A percentile compares a stretch with the other conserved stretches of the same genome.
These are phyloP conservation scores for Lasiodiplodia citricola DNA, from an alignment of 2,329 filamentous ascomycete genomes.

Conservation along the genomic window DNA sequence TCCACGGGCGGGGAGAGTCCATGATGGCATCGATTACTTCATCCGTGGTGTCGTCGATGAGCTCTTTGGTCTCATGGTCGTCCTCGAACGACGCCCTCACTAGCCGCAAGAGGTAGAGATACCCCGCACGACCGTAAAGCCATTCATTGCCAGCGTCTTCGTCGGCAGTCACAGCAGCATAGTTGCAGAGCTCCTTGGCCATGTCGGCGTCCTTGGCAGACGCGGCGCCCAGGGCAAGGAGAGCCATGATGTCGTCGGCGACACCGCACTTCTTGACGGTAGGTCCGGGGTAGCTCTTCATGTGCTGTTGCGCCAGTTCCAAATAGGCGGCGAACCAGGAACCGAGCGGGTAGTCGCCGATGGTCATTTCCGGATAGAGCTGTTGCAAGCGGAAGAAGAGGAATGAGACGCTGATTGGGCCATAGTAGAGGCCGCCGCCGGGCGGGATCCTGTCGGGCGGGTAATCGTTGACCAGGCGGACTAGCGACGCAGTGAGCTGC, in stretches of 20 bases:
- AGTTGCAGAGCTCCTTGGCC: conserved; percentile 55
- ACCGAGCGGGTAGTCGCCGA: conserved; percentile 53
- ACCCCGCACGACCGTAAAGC: conserved; percentile 70
- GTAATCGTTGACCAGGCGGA: conserved; percentile 53
- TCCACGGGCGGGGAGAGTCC: conserved; percentile 62
- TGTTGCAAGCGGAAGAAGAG: conserved; percentile 57
- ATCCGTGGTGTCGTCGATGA: conserved; percentile 59
- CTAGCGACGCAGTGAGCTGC: conserved; percentile 56
- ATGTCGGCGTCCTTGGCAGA: conserved; percentile 57
- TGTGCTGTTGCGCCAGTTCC: conserved; percentile 55
- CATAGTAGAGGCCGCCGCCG: conserved; percentile 57
- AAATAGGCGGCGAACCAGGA: conserved; percentile 58
- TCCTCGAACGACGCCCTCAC: conserved; percentile 63
- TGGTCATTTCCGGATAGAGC: conserved; percentile 53
- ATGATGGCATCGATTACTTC: conserved; percentile 67
- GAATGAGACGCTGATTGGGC: conserved; percentile 56
- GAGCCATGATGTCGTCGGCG: conserved; percentile 56
- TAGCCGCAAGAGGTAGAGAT: conserved; percentile 70
- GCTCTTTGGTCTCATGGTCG: conserved; percentile 56
- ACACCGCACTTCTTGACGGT: conserved; percentile 54
- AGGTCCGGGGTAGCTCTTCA: conserved; percentile 55
- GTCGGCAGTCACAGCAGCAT: conserved; percentile 53
- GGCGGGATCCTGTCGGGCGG: conserved; percentile 53
- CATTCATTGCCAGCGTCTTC: conserved; percentile 63
- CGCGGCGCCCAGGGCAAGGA: conserved; percentile 57